Base-by-base conservation (phyloP, 2,329 filamentous ascomycete species). In the Penicillium sp. region DNA sequence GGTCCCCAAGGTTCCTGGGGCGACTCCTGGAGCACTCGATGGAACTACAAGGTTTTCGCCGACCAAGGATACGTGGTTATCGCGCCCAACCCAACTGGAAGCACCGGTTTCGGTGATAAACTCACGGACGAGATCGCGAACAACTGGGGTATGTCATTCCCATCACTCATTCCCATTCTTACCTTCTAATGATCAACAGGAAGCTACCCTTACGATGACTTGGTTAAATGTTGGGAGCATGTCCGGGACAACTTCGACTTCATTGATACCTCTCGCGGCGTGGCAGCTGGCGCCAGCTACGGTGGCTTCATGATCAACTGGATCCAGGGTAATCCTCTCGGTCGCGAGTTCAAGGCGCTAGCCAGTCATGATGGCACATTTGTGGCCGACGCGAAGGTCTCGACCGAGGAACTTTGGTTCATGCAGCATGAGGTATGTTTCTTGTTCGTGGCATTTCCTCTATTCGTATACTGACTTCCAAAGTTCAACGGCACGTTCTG, bases 291-390 rank as follows among this genome's bases (percentile, higher is more conserved):
- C 16, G 74, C 73, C 45, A 72, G 68, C 46, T 77, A 70, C 56
- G 75, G 75, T 47, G 75, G 72, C 1, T 77, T 75, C 65, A 81
- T 82, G 69, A 70, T 74, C 66, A 82, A 96, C 70, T 96, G 92
- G 91, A 91, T 96, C 64, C 91, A 96, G 73, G 92, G 92, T 8
- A 88, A 94, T 59, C 81, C 84, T 1, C 81, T 97, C 0, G 91
- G 91, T 21, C 85, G 90, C 29, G 85, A 88, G 62, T 95, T 97
- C 82, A 90, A 90, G 72, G 91, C 91, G 0, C 80, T 97, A 4
- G 91, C 96, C 29, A 91, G 87, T 65, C 91, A 96, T 69, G 91
- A 96, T 63, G 91, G 91, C 46, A 87, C 92, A 51, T 94, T 92
- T 72, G 88, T 85, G 64, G 75, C 78, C 55, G 72, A 77, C 13